Base-by-base conservation (phyloP, 1,284 basidiomycete species). In the Puccinia triticina region DNA sequence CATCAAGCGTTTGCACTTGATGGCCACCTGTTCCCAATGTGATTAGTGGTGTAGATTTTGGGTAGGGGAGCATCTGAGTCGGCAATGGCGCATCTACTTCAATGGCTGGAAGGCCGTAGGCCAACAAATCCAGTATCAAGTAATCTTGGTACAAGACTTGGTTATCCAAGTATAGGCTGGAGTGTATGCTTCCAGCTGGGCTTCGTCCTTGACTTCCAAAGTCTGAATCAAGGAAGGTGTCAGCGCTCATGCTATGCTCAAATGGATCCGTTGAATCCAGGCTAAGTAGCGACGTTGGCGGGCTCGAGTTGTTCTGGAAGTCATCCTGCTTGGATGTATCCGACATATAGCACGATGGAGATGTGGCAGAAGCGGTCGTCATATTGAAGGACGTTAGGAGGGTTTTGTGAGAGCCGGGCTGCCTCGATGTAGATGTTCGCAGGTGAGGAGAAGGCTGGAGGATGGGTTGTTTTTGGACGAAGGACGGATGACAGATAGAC, bases 401-500 rank as follows among this genome's bases (percentile, higher is more conserved):
- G 26, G 3, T 61, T 61, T 57, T 57, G 26, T 57, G 23, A 69
- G 37, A 21, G 32, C 32, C 26, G n/a, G n/a, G n/a, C n/a, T n/a
- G n/a, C n/a, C n/a, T n/a, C n/a, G 43, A 46, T 64, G 12, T 37
- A 37, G 43, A 48, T 43, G 21, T 46, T n/a, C 23, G 16, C 4
- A 37, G 21, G 37, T 29, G 18, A 69, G 32, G 10, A n/a, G 16
- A 43, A 23, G 43, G 43, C 2, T 43, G 43, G 40, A 18, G 11
- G 23, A 34, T 43, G 12, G n/a, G 26, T 11, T 71, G n/a, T 46
- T 18, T 43, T 16, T 32, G 40, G 67, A 43, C 5, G 40, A 21
- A 29, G 43, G 71, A 72, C 71, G n/a, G 71, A 72, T 32, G 29
- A 72, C 71, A 72, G 48, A 72, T 53, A 4, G n/a, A 50, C 71